These are phyloP conservation scores for Pseudomonodictys pantanalensis DNA, from an alignment of 495 filamentous ascomycete species.

Conservation along the genomic window DNA sequence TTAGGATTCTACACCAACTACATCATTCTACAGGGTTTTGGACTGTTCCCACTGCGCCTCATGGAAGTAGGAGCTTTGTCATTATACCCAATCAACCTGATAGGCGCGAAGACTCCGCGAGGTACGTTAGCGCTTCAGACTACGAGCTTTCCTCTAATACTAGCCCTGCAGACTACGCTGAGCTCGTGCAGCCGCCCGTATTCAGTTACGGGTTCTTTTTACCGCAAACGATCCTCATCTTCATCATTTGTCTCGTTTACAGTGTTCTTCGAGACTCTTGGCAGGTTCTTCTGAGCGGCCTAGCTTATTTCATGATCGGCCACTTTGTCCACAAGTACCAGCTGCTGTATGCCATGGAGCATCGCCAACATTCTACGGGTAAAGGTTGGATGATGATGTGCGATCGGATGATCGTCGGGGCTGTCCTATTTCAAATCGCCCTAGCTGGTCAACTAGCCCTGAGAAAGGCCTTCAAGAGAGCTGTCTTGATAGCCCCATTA, in stretches of 20 bases:
- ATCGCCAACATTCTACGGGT: constrained; percentile 91
- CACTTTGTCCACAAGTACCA: constrained; percentile 98
- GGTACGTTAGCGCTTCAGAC: constrained; percentile 35
- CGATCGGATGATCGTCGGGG: constrained; percentile 77
- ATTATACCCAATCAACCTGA: constrained; percentile 75
- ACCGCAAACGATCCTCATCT: constrained; percentile 83
- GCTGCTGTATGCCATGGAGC: constrained; percentile 96
- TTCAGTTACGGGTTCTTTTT: constrained; percentile 98
- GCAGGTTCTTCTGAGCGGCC: constrained; percentile 75
- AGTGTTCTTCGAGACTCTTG: constrained; percentile 81
- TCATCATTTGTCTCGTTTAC: constrained; percentile 94
- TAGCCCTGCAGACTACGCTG: constrained; percentile 64
- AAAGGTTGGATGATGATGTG: constrained; percentile 94
- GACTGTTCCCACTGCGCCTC: constrained; percentile 88
- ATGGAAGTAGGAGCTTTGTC: constrained; percentile 83
- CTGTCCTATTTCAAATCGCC: constrained; percentile 83
- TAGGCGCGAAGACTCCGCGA: constrained; percentile 82
- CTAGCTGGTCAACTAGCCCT: constrained; percentile 85
- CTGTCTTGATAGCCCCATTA: constrained; percentile 71
- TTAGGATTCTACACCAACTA: constrained; percentile 89
- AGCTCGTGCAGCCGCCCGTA: constrained; percentile 74
- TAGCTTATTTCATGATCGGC: constrained; percentile 84
- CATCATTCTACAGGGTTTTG: constrained; percentile 87
- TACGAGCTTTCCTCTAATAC: not conserved
- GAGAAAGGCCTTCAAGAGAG: constrained; percentile 64